Base-by-base conservation (phyloP, 2,329 filamentous ascomycete species). In the Claviceps digitariae region DNA sequence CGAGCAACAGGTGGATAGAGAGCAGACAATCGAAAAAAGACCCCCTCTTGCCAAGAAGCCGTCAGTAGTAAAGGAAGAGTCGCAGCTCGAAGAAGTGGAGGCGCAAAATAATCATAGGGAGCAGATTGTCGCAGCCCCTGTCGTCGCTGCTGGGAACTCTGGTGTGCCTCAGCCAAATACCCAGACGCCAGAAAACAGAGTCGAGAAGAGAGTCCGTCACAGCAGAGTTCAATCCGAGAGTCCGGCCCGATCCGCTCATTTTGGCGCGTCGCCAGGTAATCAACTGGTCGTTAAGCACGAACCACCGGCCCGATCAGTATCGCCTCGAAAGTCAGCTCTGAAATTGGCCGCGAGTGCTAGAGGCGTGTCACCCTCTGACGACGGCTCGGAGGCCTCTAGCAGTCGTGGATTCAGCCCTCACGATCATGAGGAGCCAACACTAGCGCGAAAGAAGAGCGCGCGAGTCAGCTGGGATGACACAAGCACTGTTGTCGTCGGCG, bases 401-500 rank as follows among this genome's bases (percentile, higher is more conserved):
- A 48, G 57, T 44, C 64, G 60, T 47, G 59, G 53, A 27, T 58
- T 59, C 36, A 62, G 61, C 13, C 58, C 61, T 17, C 60, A 55
- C 5, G 50, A 51, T 4, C 61, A 63, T 7, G 71, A 74, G 2
- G 75, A 78, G 12, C 27, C 61, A 1, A 49, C 61, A 2, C 34
- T 66, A 1, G 60, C 67, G 20, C 73, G 79, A 55, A 88, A 82
- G 68, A 88, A 84, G 66, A 78, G 75, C 41, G 78, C 79, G 1
- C 75, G 86, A 25, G 86, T 90, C 48, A 95, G 89, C 68, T 96
- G 90, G 63, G 84, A 88, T 57, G 84, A 88, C 50, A 76, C 77
- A 36, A 74, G 69, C n/a, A 77, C 74, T 9, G 69, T 77, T 10
- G 69, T 81, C 2, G 73, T 80, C 23, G 77, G 75, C 7, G 73